phyloP scores from a whole-genome alignment of 179 eudicot genomes.

The Spinacia oleracea region DNA sequence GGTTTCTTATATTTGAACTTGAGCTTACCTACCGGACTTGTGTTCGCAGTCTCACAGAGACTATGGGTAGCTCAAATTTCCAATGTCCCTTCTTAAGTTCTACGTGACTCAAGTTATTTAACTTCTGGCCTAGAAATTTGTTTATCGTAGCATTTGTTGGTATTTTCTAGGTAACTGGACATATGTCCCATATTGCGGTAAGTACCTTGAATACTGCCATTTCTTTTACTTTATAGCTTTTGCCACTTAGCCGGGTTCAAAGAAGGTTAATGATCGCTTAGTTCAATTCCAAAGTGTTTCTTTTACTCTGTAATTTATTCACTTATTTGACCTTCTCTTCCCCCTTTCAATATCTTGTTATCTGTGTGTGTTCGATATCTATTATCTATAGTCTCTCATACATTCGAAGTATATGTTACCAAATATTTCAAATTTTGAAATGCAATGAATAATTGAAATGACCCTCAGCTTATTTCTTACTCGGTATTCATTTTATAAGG shows the following conservation, averaged over 20 bases:
- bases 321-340: not conserved
- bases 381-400: not conserved
- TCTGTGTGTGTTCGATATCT: not conserved
- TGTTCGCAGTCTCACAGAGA: not conserved
- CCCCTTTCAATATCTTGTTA: not conserved
- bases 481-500: not conserved
- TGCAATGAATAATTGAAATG: not conserved
- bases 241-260: not conserved
- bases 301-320: not conserved
- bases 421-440: not conserved
- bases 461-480: too few species aligned
- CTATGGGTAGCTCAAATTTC: not conserved
- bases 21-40: not conserved
- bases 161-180: conserved; percentile 4
- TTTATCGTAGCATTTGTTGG: not conserved
- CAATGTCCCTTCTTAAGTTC: not conserved
- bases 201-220: not conserved
- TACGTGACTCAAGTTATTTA: not conserved
- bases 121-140: not conserved
- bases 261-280: not conserved
- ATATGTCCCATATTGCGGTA: not conserved
- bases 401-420: not conserved
- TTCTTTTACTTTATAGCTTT: not conserved
- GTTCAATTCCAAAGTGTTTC: not conserved
- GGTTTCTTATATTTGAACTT: not conserved